phyloP scores from a whole-genome alignment of 163 green algal species.

The Prototheca wickerhamii region DNA sequence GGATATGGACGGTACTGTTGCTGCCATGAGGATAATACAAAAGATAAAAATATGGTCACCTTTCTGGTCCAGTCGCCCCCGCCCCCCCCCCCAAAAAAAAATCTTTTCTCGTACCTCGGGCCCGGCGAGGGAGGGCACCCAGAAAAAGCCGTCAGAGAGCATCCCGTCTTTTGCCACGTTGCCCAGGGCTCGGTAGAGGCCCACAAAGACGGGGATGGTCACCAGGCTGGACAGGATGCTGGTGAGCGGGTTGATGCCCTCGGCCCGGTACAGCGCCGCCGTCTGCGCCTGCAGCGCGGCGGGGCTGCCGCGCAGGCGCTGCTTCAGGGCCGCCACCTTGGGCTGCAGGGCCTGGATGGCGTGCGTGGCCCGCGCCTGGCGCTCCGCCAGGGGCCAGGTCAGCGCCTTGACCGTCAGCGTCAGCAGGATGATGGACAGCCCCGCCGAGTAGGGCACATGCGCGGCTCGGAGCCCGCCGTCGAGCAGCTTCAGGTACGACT shows the following conservation, averaged over 20 bases:
- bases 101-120: too few relatives aligned
- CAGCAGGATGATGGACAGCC: constrained; percentile 94
- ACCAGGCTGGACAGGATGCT: constrained; percentile 80
- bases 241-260: constrained; percentile 89
- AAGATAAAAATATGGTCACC: too few relatives aligned
- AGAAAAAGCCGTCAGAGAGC: constrained; percentile 86
- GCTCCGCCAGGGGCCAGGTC: constrained; percentile 89
- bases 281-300: constrained; percentile 68
- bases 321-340: constrained; percentile 88
- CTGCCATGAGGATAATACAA: too few relatives aligned
- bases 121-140: constrained; percentile 87
- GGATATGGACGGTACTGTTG: too few relatives aligned
- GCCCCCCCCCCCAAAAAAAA: too few relatives aligned
- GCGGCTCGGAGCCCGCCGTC: constrained; percentile 45
- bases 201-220: constrained; percentile 88
- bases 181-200: constrained; percentile 63
- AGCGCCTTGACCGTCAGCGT: constrained; percentile 87
- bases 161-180: constrained; percentile 57
- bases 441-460: constrained; percentile 88
- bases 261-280: constrained; percentile 81
- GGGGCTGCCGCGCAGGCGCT: constrained; percentile 7
- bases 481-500: constrained; percentile 54
- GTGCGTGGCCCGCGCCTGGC: constrained; percentile 89
- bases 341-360: constrained; percentile 85
- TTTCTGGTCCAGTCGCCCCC: too few relatives aligned